Base-by-base conservation (phyloP, 257 asterid genomes). In the Scutellaria galericulata region DNA sequence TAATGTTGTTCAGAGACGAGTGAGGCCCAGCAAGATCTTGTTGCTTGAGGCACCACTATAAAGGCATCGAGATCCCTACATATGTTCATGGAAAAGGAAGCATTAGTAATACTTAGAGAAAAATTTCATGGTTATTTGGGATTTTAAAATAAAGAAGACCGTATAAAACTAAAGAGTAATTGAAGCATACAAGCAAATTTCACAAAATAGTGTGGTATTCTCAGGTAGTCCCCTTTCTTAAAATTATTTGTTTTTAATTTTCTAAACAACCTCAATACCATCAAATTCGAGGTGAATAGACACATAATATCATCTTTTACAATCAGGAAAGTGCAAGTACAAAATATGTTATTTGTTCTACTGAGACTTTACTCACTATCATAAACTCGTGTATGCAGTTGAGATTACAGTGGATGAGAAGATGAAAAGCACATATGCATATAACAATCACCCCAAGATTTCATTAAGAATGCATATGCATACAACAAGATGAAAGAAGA, bases 101-200 rank as follows among this genome's bases (percentile, higher is more conserved):
- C 5, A 31, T 31, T 31, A 31, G 37, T 31, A 31, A 31, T 31
- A 31, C 37, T 31, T 31, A 31, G 5, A 31, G 3, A 1, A 31
- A 31, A 31, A 31, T 31, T 31, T 31, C 37, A 31, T 31, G 37
- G 37, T 31, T n/a, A 59, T 59, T 59, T 13, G 24, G 37, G 44
- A 35, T 13, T 59, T 5, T 24, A 59, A 59, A 37, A 59, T 59
- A 37, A 13, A 60, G 27, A 37, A 37, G 8, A 4, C 24, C 7
- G n/a, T 22, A 22, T 22, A 24, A 24, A 24, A 24, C 27, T 24
- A 24, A 6, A 27, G 42, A 37, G 27, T 13, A 42, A 37, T 39
- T 9, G 48, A 37, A 39, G 48, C 66, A 60, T 14, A 39, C 31
- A 39, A 60, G 66, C 64, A 60, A 39, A 37, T 13, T 60, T 9